These are phyloP conservation scores for Suillus paluster DNA, from an alignment of 768 basidiomycete species.

Conservation along the genomic window DNA sequence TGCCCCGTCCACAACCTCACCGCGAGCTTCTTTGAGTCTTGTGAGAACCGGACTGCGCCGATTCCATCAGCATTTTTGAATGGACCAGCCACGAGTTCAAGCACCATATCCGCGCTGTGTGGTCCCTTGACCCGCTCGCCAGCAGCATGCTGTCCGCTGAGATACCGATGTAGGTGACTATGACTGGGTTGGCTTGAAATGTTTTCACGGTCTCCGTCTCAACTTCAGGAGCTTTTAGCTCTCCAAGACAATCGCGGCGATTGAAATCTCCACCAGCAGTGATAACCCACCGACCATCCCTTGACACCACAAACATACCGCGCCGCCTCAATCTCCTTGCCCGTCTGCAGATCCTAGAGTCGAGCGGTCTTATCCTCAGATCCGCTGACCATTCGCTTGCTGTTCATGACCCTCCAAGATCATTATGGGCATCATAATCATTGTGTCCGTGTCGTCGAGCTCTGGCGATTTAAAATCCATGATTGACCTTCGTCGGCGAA, in stretches of 20 bases:
- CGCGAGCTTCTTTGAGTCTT: not conserved
- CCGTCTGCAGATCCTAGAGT: not conserved
- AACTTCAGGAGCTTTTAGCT: not conserved
- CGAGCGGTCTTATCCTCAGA: not conserved
- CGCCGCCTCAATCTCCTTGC: not conserved
- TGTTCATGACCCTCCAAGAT: too few species aligned
- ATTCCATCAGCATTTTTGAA: not conserved
- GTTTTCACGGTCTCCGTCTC: not conserved
- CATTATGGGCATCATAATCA: too few species aligned
- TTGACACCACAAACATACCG: not conserved
- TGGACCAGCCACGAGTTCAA: slow-evolving; percentile 1
- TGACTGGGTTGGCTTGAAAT: not conserved
- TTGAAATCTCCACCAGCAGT: not conserved
- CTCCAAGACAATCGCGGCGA: too few species aligned
- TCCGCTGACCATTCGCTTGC: too few species aligned
- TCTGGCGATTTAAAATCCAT: too few species aligned
- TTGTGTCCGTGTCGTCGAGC: too few species aligned
- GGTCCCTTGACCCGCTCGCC: slow-evolving; percentile 1
- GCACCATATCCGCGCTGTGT: not conserved
- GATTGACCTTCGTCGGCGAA: too few species aligned
- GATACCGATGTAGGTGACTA: not conserved
- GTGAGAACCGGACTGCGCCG: not conserved
- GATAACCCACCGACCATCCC: not conserved
- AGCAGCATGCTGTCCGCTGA: not conserved
- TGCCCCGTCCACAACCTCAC: not conserved